A percentile compares a stretch with the other conserved stretches of the same genome.
Evolutionary conservation across 495 filamentous ascomycete species (phyloP).

Genomic region (Neurospora sp.): DNA sequence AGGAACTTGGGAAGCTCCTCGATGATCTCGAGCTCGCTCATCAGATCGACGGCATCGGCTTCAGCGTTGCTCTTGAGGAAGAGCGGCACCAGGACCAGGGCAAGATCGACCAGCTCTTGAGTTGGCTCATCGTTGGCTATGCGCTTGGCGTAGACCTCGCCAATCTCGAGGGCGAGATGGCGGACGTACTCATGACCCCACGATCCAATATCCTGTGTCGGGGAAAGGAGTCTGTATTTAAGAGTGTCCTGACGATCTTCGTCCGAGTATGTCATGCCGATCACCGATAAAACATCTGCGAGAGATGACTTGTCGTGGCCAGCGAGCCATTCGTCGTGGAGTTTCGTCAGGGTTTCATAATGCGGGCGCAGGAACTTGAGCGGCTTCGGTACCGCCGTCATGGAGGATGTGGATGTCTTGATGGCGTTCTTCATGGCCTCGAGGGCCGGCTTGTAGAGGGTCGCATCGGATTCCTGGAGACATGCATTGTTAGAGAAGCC

Average conservation of each 20-base stretch:
- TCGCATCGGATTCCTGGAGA: slow-evolving; percentile 66
- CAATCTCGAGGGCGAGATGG: slow-evolving; percentile 91
- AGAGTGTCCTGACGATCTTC: slow-evolving; percentile 91
- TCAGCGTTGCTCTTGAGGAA: slow-evolving; percentile 97
- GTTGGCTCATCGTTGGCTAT: slow-evolving; percentile 45
- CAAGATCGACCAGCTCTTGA: slow-evolving; percentile 72
- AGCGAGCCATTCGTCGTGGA: slow-evolving; percentile 79
- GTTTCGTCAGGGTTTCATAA: slow-evolving; percentile 72
- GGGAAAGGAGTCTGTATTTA: slow-evolving; percentile 85
- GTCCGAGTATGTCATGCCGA: slow-evolving; percentile 98
- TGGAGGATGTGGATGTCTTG: slow-evolving; percentile 96
- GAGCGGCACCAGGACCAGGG: slow-evolving; percentile 76
- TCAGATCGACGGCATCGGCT: slow-evolving; percentile 91
- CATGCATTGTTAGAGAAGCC: slow-evolving; percentile 8
- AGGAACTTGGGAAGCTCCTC: slow-evolving; percentile 80
- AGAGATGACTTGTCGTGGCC: slow-evolving; percentile 80
- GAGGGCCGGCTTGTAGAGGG: slow-evolving; percentile 82
- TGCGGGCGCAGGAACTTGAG: slow-evolving; percentile 96
- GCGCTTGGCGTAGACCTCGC: slow-evolving; percentile 80
- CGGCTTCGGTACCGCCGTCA: slow-evolving; percentile 98
- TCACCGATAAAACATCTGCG: slow-evolving; percentile 91
- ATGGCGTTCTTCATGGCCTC: slow-evolving; percentile 95
- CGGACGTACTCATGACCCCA: slow-evolving; percentile 99
- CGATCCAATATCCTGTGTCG: slow-evolving; percentile 83
- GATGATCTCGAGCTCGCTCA: slow-evolving; percentile 95